phyloP scores from a whole-genome alignment of 352 stramenopile species.

The Globisporangium paroecandrum region DNA sequence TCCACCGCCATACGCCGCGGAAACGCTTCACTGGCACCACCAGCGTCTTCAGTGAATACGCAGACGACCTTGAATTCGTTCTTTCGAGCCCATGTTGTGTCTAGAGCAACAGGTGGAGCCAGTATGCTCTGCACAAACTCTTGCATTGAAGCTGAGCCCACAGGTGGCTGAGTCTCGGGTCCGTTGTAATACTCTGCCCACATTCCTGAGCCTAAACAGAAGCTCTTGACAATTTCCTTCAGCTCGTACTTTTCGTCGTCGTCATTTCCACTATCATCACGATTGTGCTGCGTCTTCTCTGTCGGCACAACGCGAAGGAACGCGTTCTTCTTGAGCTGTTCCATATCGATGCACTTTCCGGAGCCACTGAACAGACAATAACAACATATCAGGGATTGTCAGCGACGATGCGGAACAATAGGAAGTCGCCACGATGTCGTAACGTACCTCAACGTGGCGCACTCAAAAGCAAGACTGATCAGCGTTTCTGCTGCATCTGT shows the following conservation, averaged over 20 bases:
- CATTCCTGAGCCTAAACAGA: slow-evolving; percentile 23
- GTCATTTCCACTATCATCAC: slow-evolving; percentile 9
- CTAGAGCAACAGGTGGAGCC: slow-evolving; percentile 2
- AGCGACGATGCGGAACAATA: neutral
- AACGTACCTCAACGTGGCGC: slow-evolving; percentile 26
- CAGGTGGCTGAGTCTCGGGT: neutral
- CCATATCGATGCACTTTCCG: slow-evolving; percentile 20
- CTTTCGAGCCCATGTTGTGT: slow-evolving; percentile 15
- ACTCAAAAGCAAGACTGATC: slow-evolving; percentile 26
- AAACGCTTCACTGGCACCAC: slow-evolving; percentile 12
- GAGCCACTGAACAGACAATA: slow-evolving; percentile 7
- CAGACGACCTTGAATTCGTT: slow-evolving; percentile 23
- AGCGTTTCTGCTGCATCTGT: slow-evolving; percentile 30
- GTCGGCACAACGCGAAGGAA: slow-evolving; percentile 19
- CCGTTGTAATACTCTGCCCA: slow-evolving; percentile 15
- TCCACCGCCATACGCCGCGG: slow-evolving; percentile 32
- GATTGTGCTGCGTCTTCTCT: neutral
- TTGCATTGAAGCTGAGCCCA: neutral
- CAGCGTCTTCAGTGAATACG: slow-evolving; percentile 29
- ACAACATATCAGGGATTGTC: slow-evolving; percentile 4
- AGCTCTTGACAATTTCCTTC: slow-evolving; percentile 20
- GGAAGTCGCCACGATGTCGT: neutral
- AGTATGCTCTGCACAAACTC: slow-evolving; percentile 5
- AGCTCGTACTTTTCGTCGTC: slow-evolving; percentile 28
- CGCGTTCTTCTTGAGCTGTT: slow-evolving; percentile 20